These are phyloP conservation scores for Fusarium begoniae DNA, from an alignment of 2,329 filamentous ascomycete genomes.

Conservation along the genomic window DNA sequence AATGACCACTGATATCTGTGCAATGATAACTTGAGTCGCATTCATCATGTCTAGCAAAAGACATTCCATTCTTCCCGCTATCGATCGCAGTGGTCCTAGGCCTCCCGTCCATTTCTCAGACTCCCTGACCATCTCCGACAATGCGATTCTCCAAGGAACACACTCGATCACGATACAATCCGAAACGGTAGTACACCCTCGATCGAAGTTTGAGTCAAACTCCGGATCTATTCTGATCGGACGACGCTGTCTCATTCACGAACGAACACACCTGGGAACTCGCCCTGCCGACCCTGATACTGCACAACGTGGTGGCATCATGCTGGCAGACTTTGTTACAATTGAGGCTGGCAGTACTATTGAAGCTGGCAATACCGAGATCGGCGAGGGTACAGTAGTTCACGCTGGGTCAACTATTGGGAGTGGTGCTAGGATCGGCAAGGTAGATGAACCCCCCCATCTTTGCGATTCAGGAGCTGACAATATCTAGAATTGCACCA, in stretches of 20 bases:
- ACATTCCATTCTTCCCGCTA: constrained; percentile 64
- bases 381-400: constrained; percentile 68
- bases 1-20: constrained; percentile 16
- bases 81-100: constrained; percentile 63
- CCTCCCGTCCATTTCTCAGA: constrained; percentile 70
- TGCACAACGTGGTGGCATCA: constrained; percentile 57
- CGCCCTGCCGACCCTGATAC: constrained; percentile 40
- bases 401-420: constrained; percentile 70
- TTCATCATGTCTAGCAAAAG: constrained; percentile 58
- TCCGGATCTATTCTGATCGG: constrained; percentile 83
- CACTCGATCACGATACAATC: constrained; percentile 82
- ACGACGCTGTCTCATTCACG: constrained; percentile 82
- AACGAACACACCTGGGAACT: constrained; percentile 68
- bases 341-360: constrained; percentile 68
- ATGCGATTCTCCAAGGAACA: constrained; percentile 72
- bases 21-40: constrained; percentile 9
- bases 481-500: constrained; percentile 69
- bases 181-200: constrained; percentile 86
- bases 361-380: constrained; percentile 69
- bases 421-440: constrained; percentile 68
- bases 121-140: constrained; percentile 69
- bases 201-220: constrained; percentile 79
- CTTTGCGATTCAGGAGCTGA: constrained; percentile 14
- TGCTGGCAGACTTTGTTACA: constrained; percentile 68
- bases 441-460: constrained; percentile 54